These are phyloP conservation scores for Rhizophagus prolifer DNA, from an alignment of 192 early-diverging fungal species.

Conservation along the genomic window DNA sequence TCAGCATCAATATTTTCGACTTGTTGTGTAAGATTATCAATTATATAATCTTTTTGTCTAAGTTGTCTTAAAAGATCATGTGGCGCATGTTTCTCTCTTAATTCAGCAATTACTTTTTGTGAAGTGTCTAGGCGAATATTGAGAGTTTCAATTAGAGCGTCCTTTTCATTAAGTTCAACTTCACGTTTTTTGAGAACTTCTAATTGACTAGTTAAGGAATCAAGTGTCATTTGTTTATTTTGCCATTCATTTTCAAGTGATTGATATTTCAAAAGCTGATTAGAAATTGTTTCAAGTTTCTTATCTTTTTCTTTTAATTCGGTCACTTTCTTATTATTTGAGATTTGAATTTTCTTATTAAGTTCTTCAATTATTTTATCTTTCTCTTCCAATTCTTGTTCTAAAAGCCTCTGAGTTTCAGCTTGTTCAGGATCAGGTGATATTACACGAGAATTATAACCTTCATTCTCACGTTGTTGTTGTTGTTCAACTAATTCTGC, in stretches of 20 bases:
- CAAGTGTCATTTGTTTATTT: constrained; percentile 15
- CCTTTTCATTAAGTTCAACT: constrained; percentile 25
- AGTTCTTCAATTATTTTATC: constrained; percentile 7
- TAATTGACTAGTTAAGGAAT: constrained; percentile 8
- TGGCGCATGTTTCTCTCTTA: constrained; percentile 31
- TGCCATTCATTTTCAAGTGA: constrained; percentile 20
- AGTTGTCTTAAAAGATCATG: constrained; percentile 30
- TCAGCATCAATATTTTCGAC: constrained; percentile 29
- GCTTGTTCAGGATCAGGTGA: neutral
- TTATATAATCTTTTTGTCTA: constrained; percentile 31
- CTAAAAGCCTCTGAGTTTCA: neutral
- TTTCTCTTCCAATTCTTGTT: constrained; percentile 18
- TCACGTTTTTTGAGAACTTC: constrained; percentile 10
- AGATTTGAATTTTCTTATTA: neutral
- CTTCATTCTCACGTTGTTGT: neutral
- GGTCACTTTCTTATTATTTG: neutral
- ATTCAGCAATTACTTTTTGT: constrained; percentile 29
- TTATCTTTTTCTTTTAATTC: constrained; percentile 19
- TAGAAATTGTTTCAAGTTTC: neutral
- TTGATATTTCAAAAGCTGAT: constrained; percentile 17
- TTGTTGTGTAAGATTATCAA: constrained; percentile 26
- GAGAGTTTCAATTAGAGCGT: constrained; percentile 24
- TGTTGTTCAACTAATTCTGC: constrained; percentile 13
- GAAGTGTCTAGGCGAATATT: constrained; percentile 28
- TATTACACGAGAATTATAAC: neutral